Evolutionary conservation across 495 filamentous ascomycete species (phyloP), one percentile per base, ranked within the genome.

Genomic region (Durotheca rogersii): DNA sequence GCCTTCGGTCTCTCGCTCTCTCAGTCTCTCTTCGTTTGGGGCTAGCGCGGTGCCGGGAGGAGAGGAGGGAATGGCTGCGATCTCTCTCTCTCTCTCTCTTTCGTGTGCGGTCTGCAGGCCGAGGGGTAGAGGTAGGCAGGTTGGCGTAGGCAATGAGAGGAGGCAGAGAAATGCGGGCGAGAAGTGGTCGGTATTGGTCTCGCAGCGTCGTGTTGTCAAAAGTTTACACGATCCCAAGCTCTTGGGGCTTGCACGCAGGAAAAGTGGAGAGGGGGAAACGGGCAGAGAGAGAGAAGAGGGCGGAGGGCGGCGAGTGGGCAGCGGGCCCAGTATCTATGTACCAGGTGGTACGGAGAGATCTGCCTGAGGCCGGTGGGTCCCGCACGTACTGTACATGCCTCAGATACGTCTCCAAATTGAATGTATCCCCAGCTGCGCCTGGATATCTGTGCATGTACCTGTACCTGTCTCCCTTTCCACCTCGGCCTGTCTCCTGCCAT

Each of bases 161-260:
- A 44, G 33, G 46, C 36, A 44, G 40, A 41, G 36, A 34, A 40
- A 40, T 59, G 59, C 52, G 59, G 52, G 54, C 40, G 41, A 50
- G 23, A 56, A 57, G 51, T 64, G 32, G n/a, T n/a, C n/a, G n/a
- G 50, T 55, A 51, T 41, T 41, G 32, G 39, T 49, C 37, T 60
- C 47, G 35, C 42, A 44, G 40, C 43, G 54, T 62, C 43, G 54
- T 59, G 62, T 60, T 59, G 60, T 54, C 52, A 62, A 58, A 64
- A 62, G 62, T 62, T 65, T 60, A 58, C 48, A 43, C 33, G 53
- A 53, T 59, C 58, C 58, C 51, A 34, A 55, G 48, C 45, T 56
- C 50, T 63, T 59, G 61, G 61, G 49, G 52, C 57, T 50, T 55
- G 59, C 41, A 42, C 46, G 39, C 5, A n/a, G 33, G 37, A 62